phyloP scores from a whole-genome alignment of 2,329 filamentous ascomycete genomes.

The Xylariaceae sp. region DNA sequence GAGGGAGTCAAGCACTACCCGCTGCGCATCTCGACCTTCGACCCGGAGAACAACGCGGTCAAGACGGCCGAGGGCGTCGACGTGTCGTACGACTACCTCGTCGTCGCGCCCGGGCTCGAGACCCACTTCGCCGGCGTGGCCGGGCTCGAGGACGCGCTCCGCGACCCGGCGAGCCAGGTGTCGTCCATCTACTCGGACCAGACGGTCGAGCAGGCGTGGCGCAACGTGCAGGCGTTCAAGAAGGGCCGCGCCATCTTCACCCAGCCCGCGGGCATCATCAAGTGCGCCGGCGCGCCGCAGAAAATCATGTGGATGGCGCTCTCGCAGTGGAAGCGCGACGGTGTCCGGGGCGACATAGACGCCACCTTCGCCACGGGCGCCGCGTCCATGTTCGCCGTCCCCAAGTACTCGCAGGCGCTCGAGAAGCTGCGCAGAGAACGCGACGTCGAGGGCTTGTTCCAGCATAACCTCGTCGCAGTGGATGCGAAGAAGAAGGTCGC shows the following conservation, averaged over 20 bases:
- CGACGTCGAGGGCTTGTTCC: conserved; percentile 35
- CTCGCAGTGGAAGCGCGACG: conserved; percentile 33
- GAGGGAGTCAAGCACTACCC: conserved; percentile 33
- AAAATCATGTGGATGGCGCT: conserved; percentile 38
- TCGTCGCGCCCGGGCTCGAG: conserved; percentile 34
- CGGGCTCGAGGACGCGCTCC: conserved; percentile 32
- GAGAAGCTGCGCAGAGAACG: conserved; percentile 32
- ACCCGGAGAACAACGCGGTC: conserved; percentile 33
- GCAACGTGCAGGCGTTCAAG: conserved; percentile 32
- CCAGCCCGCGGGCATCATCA: conserved; percentile 35
- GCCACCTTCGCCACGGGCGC: conserved; percentile 33
- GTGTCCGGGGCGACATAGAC: conserved; percentile 29
- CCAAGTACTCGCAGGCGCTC: conserved; percentile 34
- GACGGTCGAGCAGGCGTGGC: conserved; percentile 32
- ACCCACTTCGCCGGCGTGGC: conserved; percentile 32
- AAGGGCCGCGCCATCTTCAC: conserved; percentile 35
- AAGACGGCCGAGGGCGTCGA: conserved; percentile 32
- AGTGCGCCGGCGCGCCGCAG: conserved; percentile 36
- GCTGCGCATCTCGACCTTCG: conserved; percentile 30
- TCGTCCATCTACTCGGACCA: conserved; percentile 36
- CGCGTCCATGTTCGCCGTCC: conserved; percentile 34
- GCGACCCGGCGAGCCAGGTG: conserved; percentile 30
- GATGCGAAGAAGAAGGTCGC: conserved; percentile 32
- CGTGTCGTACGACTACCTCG: conserved; percentile 34
- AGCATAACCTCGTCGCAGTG: conserved; percentile 34